These are phyloP conservation scores for Verticillium alfalfae DNA, from an alignment of 2,329 filamentous ascomycete genomes.

Conservation along the genomic window DNA sequence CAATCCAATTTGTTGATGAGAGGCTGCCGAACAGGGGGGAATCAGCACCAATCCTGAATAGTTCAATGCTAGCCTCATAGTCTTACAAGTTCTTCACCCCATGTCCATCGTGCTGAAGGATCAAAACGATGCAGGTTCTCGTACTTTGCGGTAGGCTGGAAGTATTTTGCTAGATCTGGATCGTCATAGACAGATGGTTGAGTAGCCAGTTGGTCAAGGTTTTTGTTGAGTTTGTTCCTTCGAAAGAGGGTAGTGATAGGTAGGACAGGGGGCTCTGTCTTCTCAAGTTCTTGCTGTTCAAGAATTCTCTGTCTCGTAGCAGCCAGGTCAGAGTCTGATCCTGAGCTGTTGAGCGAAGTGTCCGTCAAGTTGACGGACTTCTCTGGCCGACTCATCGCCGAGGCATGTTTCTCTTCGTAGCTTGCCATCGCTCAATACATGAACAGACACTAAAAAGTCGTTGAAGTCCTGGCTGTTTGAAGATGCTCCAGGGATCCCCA, in stretches of 20 bases:
- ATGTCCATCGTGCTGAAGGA: slow-evolving; percentile 6
- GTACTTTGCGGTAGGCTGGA: slow-evolving; percentile 1
- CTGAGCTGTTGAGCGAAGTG: not conserved
- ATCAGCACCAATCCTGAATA: not conserved
- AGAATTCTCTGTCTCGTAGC: not conserved
- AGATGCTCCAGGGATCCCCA: not conserved
- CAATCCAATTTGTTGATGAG: slow-evolving; percentile 39
- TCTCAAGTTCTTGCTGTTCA: not conserved
- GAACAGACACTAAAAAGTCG: too few species aligned
- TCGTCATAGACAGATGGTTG: slow-evolving; percentile 8
- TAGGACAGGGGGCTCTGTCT: not conserved
- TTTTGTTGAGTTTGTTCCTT: not conserved
- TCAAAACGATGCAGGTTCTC: slow-evolving; percentile 4
- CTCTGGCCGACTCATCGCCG: not conserved
- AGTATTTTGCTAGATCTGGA: slow-evolving; percentile 3
- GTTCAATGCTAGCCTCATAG: not conserved
- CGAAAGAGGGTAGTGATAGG: not conserved
- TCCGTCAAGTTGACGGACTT: not conserved
- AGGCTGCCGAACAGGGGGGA: not conserved
- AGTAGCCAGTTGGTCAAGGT: not conserved
- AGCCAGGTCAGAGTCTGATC: not conserved
- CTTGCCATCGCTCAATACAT: not conserved
- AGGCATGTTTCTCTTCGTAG: not conserved
- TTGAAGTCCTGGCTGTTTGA: not conserved
- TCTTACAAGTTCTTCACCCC: slow-evolving; percentile 2